Percentiles rank a stretch among this genome's conserved stretches.
Conservation (phyloP, 129 eudicot species). For the Logfia minima region DNA sequence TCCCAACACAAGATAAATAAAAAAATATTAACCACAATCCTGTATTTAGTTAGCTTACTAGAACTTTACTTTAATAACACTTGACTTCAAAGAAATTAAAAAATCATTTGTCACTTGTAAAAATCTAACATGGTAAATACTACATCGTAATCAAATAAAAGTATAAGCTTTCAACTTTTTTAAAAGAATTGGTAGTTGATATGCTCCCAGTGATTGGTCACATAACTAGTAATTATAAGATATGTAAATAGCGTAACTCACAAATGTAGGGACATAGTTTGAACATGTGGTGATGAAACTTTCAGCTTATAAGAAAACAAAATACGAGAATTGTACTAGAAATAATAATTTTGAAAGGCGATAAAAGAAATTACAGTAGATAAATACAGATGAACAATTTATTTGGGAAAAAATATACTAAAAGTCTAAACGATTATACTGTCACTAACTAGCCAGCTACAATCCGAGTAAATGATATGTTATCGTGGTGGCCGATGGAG, state of each 20-base stretch:
- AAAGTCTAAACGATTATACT: neutral
- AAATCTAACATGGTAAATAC: too few species aligned
- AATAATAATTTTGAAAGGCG: neutral
- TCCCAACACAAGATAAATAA: neutral
- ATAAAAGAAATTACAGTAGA: neutral
- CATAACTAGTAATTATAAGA: too few species aligned
- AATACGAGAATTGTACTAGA: neutral
- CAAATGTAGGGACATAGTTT: too few species aligned
- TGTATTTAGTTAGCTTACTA: neutral
- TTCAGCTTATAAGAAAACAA: too few species aligned
- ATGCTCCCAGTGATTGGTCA: too few species aligned
- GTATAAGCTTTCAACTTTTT: too few species aligned
- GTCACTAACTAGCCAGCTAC: constrained; percentile 8
- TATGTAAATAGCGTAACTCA: too few species aligned
- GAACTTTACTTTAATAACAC: neutral
- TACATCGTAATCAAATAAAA: too few species aligned
- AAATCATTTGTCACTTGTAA: neutral
- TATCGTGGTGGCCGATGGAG: neutral
- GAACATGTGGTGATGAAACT: too few species aligned
- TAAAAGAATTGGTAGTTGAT: too few species aligned
- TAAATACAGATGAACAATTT: neutral
- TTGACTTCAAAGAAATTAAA: neutral
- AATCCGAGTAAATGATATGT: neutral
- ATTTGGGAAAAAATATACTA: neutral
- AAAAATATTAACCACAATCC: neutral